phyloP scores from a whole-genome alignment of 1,284 basidiomycete species.

The Anthracocystis panici-leucophaei region DNA sequence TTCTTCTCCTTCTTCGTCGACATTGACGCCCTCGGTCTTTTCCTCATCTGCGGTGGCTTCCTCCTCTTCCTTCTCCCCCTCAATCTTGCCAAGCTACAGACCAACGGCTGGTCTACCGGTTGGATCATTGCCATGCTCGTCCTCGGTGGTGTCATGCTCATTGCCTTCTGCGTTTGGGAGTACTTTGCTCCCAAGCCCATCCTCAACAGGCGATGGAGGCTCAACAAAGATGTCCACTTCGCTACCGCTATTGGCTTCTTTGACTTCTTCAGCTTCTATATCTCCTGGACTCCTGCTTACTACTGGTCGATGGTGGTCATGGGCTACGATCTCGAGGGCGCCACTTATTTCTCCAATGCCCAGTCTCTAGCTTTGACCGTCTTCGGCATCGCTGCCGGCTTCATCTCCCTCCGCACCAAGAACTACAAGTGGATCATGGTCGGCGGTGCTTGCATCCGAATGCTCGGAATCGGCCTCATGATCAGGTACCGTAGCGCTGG shows the following conservation, averaged over 20 bases:
- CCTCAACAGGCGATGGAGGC: conserved; percentile 58
- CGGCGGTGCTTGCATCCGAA: conserved; percentile 56
- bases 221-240: conserved; percentile 66
- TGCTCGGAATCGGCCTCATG: conserved; percentile 67
- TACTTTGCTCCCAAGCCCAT: conserved; percentile 60
- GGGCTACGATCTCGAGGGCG: conserved; percentile 38
- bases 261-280: conserved; percentile 66
- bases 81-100: conserved; percentile 48
- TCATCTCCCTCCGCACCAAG: conserved; percentile 56
- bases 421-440: conserved; percentile 66
- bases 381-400: conserved; percentile 65
- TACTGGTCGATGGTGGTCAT: conserved; percentile 49
- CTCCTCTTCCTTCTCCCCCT: conserved; percentile 64
- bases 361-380: conserved; percentile 63
- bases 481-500: conserved; percentile 59
- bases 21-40: conserved; percentile 62
- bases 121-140: conserved; percentile 67
- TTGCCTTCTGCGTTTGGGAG: conserved; percentile 58
- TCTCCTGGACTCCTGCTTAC: conserved; percentile 60
- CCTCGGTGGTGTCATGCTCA: conserved; percentile 57
- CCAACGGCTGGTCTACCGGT: conserved; percentile 52
- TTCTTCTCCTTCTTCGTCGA: conserved; percentile 51
- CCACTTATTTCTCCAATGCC: conserved; percentile 63
- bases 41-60: conserved; percentile 64
- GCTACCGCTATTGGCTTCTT: conserved; percentile 65